Evolutionary conservation across 2,329 filamentous ascomycete genomes (phyloP), one percentile per base, ranked within the genome.

Genomic region (Microdochium nivale): DNA sequence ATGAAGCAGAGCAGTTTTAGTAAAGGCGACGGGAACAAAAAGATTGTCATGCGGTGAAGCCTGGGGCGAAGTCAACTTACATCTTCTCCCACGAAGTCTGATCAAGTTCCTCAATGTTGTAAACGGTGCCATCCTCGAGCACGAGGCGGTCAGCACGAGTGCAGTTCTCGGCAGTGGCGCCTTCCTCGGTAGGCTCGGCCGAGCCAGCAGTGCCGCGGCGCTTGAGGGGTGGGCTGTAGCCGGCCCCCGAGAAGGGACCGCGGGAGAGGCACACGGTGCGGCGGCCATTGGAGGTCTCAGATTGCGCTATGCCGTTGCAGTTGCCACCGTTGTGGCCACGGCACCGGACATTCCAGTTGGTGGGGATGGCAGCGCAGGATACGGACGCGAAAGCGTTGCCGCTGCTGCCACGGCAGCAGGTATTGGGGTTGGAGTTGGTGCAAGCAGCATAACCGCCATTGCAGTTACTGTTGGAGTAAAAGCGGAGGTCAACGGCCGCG

Each of bases 361-460:
- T 44, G 1, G 49, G 49, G 35, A 50, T 50, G 33, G 49, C 49
- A 23, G 3, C 13, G 23, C 37, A 44, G 9, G 19, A 33, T 9
- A 50, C 35, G 35, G n/a, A 24, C 16, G 32, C 7, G 35, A 19
- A 50, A 19, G 43, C 49, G 35, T 50, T 50, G 33, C 21, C 27
- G 33, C 16, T 25, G 24, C 23, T 37, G 25, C 33, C 11, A 10
- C n/a, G 19, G 35, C 33, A 44, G 35, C 49, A 40, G 37, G 13
- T 25, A 23, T 50, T 21, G 14, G 49, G 49, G 49, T 46, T 50
- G 21, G 19, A 16, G 49, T 50, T 46, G 23, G 21, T n/a, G 37
- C 33, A 50, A 4, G 14, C 21, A 21, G 24, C 23, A 19, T 24
- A 25, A 7, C 14, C 33, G 24, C 49, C 33, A 21, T 5, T 23